phyloP scores from a whole-genome alignment of 768 basidiomycete genomes.

The Lactarius sp. region DNA sequence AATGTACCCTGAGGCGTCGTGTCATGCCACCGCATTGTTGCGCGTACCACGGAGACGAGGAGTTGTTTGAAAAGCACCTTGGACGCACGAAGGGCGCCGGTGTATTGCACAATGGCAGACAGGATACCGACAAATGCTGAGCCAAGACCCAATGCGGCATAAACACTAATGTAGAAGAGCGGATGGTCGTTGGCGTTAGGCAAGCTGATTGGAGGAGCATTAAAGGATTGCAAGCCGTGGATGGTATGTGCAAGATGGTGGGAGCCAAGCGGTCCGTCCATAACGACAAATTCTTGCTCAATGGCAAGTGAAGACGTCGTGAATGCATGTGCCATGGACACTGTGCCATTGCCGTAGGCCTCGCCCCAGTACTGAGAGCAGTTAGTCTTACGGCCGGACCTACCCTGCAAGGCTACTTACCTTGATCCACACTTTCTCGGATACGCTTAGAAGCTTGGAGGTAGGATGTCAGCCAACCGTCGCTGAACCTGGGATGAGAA shows the following conservation, averaged over 20 bases:
- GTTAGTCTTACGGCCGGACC: not conserved
- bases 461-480: not conserved
- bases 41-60: slow-evolving; percentile 64
- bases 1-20: slow-evolving; percentile 69
- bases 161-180: slow-evolving; percentile 66
- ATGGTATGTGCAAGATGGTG: slow-evolving; percentile 25
- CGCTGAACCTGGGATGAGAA: not conserved
- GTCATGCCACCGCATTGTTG: slow-evolving; percentile 84
- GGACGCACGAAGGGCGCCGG: slow-evolving; percentile 46
- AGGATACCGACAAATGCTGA: slow-evolving; percentile 45
- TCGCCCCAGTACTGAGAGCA: slow-evolving; percentile 49
- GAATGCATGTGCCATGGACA: slow-evolving; percentile 23
- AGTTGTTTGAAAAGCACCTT: slow-evolving; percentile 44
- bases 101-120: slow-evolving; percentile 51
- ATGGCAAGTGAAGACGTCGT: slow-evolving; percentile 25
- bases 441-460: slow-evolving; percentile 43
- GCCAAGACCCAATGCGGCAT: slow-evolving; percentile 53
- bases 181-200: slow-evolving; percentile 57
- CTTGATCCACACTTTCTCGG: slow-evolving; percentile 75
- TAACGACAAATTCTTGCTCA: slow-evolving; percentile 28
- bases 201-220: slow-evolving; percentile 19
- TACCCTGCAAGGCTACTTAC: slow-evolving; percentile 30
- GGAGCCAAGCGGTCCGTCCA: slow-evolving; percentile 28
- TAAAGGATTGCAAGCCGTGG: slow-evolving; percentile 19
- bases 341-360: slow-evolving; percentile 40